Evolutionary conservation across 345 rosid genomes (phyloP).

Genomic region (Gossypium ekmanianum): DNA sequence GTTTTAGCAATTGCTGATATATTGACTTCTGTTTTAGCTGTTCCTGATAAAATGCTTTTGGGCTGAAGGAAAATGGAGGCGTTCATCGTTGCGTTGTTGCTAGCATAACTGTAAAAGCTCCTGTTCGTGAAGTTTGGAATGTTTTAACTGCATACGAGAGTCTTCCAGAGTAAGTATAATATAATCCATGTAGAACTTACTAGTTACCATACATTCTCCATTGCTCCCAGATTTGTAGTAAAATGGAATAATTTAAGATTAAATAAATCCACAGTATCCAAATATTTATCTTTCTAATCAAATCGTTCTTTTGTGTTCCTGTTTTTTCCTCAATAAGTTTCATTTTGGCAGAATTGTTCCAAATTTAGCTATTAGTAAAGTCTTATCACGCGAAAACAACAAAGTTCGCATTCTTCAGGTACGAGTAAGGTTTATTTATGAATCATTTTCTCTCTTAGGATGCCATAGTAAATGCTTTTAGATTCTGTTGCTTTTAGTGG

Average conservation of each 20-base stretch:
- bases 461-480: background rate
- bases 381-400: slow-evolving; percentile 85
- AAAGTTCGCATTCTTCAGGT: slow-evolving; percentile 94
- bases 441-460: background rate
- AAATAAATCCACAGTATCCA: slow-evolving; percentile 9
- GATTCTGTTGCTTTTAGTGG: background rate
- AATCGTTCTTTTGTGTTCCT: background rate
- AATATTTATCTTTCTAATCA: background rate
- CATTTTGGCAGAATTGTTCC: slow-evolving; percentile 78
- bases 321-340: slow-evolving; percentile 6
- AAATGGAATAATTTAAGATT: background rate
- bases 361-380: slow-evolving; percentile 87
- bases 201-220: background rate
- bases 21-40: slow-evolving; percentile 24
- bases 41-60: slow-evolving; percentile 40
- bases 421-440: slow-evolving; percentile 13
- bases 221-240: background rate
- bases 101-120: slow-evolving; percentile 96
- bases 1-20: slow-evolving; percentile 32
- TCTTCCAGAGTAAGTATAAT: slow-evolving; percentile 77
- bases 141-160: slow-evolving; percentile 86
- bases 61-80: slow-evolving; percentile 89
- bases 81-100: slow-evolving; percentile 92
- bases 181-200: background rate
- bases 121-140: slow-evolving; percentile 92